These are phyloP conservation scores for Lasiodiplodia sp. DNA, from an alignment of 2,329 filamentous ascomycete genomes.

Conservation along the genomic window DNA sequence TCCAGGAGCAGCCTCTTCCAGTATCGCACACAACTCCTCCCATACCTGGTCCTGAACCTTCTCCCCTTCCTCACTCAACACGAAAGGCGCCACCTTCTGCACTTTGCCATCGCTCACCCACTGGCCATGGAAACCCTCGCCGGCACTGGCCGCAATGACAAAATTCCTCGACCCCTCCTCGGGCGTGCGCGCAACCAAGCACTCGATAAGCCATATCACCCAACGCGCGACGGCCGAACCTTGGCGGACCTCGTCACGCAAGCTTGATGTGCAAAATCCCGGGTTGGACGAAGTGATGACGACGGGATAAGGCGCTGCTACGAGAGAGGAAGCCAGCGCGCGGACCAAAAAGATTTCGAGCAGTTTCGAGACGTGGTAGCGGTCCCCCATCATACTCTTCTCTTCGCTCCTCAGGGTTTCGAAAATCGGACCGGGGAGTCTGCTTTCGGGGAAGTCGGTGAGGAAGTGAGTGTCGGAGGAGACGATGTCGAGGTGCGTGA, in stretches of 20 bases:
- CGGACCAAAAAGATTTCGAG: slow-evolving; percentile 37
- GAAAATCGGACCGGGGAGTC: slow-evolving; percentile 31
- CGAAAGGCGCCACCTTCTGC: slow-evolving; percentile 40
- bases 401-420: slow-evolving; percentile 32
- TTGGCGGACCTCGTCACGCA: slow-evolving; percentile 25
- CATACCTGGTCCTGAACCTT: slow-evolving; percentile 48
- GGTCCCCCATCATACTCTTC: slow-evolving; percentile 32
- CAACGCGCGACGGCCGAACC: slow-evolving; percentile 3
- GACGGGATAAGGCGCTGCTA: slow-evolving; percentile 23
- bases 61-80: slow-evolving; percentile 47
- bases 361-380: slow-evolving; percentile 39
- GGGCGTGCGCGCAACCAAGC: slow-evolving; percentile 44
- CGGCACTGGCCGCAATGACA: slow-evolving; percentile 45
- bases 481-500: slow-evolving; percentile 32
- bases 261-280: slow-evolving; percentile 32
- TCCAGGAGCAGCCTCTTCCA: slow-evolving; percentile 47
- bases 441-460: slow-evolving; percentile 28
- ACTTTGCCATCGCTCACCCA: slow-evolving; percentile 49
- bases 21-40: slow-evolving; percentile 47
- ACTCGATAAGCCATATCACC: slow-evolving; percentile 31
- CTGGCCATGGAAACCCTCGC: slow-evolving; percentile 49
- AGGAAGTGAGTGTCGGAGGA: slow-evolving; percentile 31
- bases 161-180: slow-evolving; percentile 52
- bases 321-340: slow-evolving; percentile 31
- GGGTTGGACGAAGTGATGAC: slow-evolving; percentile 33